A percentile compares a stretch with the other conserved stretches of the same genome.
Conservation (phyloP, 129 eudicot genomes). For the Apium graveolens region DNA sequence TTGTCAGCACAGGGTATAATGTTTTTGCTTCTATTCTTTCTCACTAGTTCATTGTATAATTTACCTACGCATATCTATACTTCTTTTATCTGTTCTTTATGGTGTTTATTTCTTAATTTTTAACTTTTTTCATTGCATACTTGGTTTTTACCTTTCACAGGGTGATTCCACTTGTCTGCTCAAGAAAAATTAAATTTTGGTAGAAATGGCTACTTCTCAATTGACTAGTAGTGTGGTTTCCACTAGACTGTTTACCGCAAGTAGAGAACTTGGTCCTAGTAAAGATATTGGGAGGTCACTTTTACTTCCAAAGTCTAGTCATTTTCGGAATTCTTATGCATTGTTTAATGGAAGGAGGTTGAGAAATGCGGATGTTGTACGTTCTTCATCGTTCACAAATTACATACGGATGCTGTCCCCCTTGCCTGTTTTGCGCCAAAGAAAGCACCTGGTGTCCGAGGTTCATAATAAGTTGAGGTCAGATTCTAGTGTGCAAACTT, state of each 20-base stretch:
- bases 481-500: conserved; percentile 36
- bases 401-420: conserved; percentile 23
- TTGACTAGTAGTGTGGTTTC: conserved; percentile 20
- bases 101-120: background rate
- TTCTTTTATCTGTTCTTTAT: background rate
- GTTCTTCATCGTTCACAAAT: conserved; percentile 20
- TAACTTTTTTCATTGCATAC: background rate
- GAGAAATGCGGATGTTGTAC: conserved; percentile 30
- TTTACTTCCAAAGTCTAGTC: conserved; percentile 16
- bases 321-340: conserved; percentile 14
- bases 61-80: background rate
- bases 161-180: background rate
- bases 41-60: background rate
- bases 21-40: background rate
- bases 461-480: conserved; percentile 28
- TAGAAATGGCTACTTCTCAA: background rate
- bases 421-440: conserved; percentile 34
- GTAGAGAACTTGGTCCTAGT: conserved; percentile 23
- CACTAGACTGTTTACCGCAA: conserved; percentile 8
- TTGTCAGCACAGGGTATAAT: no score
- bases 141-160: background rate
- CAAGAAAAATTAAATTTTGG: background rate
- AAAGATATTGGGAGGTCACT: conserved; percentile 17
- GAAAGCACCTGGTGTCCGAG: conserved; percentile 24
- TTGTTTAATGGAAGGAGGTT: conserved; percentile 15